phyloP scores from a whole-genome alignment of 2,329 filamentous ascomycete genomes.

The Amauroascus verrucosus region DNA sequence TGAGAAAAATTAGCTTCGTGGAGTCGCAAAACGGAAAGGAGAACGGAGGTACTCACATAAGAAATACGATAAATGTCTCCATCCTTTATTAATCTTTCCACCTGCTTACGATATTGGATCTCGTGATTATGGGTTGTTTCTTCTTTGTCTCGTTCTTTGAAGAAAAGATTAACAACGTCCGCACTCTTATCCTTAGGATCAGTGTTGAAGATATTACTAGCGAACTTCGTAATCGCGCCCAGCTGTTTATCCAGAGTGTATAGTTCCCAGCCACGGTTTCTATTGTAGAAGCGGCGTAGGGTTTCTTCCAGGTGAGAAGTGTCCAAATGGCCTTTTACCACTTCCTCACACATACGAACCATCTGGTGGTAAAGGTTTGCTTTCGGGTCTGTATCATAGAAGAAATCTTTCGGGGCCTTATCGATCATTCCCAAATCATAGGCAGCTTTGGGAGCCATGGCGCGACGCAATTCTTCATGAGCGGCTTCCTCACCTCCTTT shows the following conservation, averaged over 20 bases:
- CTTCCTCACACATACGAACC: slow-evolving; percentile 74
- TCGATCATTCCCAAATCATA: slow-evolving; percentile 74
- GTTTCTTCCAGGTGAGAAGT: slow-evolving; percentile 79
- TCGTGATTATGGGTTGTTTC: slow-evolving; percentile 84
- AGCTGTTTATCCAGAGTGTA: slow-evolving; percentile 90
- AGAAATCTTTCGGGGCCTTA: slow-evolving; percentile 65
- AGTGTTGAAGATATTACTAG: slow-evolving; percentile 68
- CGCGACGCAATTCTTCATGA: slow-evolving; percentile 59
- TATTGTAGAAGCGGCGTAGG: slow-evolving; percentile 81
- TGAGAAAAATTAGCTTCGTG: slow-evolving; percentile 15
- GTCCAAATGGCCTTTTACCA: slow-evolving; percentile 71
- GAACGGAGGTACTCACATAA: slow-evolving; percentile 58
- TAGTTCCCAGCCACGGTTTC: slow-evolving; percentile 71
- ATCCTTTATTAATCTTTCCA: slow-evolving; percentile 87
- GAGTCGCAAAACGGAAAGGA: neutral
- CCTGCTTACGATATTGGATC: slow-evolving; percentile 80
- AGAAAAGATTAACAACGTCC: slow-evolving; percentile 80
- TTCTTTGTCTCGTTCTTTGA: slow-evolving; percentile 67
- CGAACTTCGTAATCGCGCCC: slow-evolving; percentile 67
- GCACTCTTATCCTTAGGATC: slow-evolving; percentile 90
- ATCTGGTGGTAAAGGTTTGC: slow-evolving; percentile 79
- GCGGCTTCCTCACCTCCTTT: slow-evolving; percentile 70
- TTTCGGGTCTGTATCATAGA: slow-evolving; percentile 52
- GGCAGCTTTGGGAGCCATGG: slow-evolving; percentile 67
- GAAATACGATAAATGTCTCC: slow-evolving; percentile 81